Evolutionary conservation across 768 basidiomycete species (phyloP), one percentile per base, ranked within the genome.

Genomic region (Tricholoma hemisulphureum): DNA sequence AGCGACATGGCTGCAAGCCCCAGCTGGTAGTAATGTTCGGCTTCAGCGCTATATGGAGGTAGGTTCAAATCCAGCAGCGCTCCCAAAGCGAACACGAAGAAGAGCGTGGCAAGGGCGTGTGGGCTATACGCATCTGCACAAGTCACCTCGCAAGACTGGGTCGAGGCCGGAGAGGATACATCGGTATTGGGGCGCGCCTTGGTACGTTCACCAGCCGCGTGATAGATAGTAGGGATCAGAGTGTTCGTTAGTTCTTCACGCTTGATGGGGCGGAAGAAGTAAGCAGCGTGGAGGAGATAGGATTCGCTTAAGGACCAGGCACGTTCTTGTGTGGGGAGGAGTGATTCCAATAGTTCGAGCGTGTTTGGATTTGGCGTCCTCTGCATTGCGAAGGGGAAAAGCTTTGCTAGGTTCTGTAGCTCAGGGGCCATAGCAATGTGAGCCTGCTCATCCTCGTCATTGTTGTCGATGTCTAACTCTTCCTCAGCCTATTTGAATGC

Each of bases 31-130:
- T 80, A 87, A 55, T 77, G 76, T 64, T 87, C 84, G 1, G 86
- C 84, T 55, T 87, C 83, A 11, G 82, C 67, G 23, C 79, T 83
- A 58, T 82, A 87, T 0, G 84, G 77, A 3, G 73, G 61, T 4
- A 79, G 70, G 24, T 73, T 71, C 23, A 83, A 67, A 59, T 87
- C 85, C 37, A 87, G 71, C n/a, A 87, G 70, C 6, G 82, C 83
- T 1, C 86, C 86, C 9, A 87, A 76, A 1, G 86, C 83, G 43
- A 88, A 78, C 20, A 86, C 62, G 68, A 87, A 84, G 69, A 76
- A 87, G 24, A 83, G 58, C 31, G 79, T 76, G 0, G 84, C 80
- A 23, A 87, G 75, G 8, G 76, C 74, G 66, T 85, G 88, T 1
- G 81, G 73, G 24, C 66, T 56, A 31, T 58, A 59, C 9, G 49